Evolutionary conservation across 345 rosid species (phyloP).

Genomic region (Corchorus olitorius): DNA sequence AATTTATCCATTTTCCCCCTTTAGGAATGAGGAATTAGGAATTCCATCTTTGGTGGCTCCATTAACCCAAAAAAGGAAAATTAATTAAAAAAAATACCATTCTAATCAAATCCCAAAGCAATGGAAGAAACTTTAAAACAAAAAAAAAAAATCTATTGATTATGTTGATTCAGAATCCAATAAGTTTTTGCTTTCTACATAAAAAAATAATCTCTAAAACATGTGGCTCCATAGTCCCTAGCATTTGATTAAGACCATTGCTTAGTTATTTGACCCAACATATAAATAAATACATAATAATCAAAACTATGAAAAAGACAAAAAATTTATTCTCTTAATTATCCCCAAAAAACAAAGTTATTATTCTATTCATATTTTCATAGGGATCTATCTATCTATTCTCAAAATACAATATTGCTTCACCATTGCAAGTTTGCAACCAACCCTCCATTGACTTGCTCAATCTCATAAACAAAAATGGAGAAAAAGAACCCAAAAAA

Average conservation of each 20-base stretch:
- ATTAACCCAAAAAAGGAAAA: background rate
- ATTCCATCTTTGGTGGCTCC: background rate
- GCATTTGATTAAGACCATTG: conserved; percentile 6
- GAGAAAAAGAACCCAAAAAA: background rate
- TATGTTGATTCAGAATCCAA: background rate
- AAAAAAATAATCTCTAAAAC: background rate
- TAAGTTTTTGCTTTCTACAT: background rate
- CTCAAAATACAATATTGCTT: background rate
- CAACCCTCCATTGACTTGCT: background rate
- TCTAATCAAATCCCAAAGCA: background rate
- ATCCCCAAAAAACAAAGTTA: background rate
- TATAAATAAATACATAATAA: no score
- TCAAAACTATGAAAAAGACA: background rate
- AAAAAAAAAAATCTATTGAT: background rate
- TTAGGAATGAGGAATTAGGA: background rate
- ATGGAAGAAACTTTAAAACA: background rate
- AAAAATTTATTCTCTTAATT: background rate
- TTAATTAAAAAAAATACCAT: background rate
- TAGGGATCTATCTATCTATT: background rate
- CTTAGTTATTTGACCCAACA: background rate
- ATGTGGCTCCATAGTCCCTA: background rate
- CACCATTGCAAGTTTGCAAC: background rate
- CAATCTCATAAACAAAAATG: background rate
- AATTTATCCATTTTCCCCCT: background rate
- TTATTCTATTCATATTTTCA: background rate